Conservation (phyloP, 164 flowering plant species). For the Vitis rotundifolia region DNA sequence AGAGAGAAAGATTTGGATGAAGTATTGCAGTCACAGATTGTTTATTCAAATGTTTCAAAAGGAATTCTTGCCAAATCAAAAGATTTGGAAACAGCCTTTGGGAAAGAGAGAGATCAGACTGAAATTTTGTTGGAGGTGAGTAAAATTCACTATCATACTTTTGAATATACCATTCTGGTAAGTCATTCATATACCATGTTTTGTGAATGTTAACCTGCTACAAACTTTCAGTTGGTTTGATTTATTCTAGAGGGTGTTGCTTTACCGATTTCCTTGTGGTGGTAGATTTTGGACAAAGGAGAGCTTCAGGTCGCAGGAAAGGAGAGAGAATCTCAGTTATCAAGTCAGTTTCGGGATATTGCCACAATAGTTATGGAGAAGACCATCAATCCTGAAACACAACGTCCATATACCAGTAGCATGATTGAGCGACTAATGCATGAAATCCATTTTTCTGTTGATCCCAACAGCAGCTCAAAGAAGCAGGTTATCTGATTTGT, state of each 20-base stretch:
- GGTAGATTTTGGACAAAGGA: conserved; percentile 91
- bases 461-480: conserved; percentile 86
- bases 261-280: neutral
- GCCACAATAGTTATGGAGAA: conserved; percentile 98
- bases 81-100: conserved; percentile 71
- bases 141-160: too few relatives aligned
- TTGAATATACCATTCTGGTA: too few relatives aligned
- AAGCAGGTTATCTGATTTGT: conserved; percentile 67
- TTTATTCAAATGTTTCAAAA: conserved; percentile 94
- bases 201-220: neutral
- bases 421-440: conserved; percentile 98
- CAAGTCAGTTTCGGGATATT: conserved; percentile 91
- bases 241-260: neutral
- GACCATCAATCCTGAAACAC: conserved; percentile 88
- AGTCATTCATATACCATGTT: too few relatives aligned
- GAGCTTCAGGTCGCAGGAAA: conserved; percentile 98
- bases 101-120: conserved; percentile 66
- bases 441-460: conserved; percentile 95
- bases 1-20: conserved; percentile 98
- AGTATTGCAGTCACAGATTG: conserved; percentile 93
- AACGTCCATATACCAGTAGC: conserved; percentile 89
- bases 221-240: neutral
- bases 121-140: conserved; percentile 85
- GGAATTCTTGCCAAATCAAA: conserved; percentile 89
- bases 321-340: conserved; percentile 86